Evolutionary conservation across 192 early-diverging fungal species (phyloP), one percentile per base, ranked within the genome.

Genomic region (Gonapodya prolifera): DNA sequence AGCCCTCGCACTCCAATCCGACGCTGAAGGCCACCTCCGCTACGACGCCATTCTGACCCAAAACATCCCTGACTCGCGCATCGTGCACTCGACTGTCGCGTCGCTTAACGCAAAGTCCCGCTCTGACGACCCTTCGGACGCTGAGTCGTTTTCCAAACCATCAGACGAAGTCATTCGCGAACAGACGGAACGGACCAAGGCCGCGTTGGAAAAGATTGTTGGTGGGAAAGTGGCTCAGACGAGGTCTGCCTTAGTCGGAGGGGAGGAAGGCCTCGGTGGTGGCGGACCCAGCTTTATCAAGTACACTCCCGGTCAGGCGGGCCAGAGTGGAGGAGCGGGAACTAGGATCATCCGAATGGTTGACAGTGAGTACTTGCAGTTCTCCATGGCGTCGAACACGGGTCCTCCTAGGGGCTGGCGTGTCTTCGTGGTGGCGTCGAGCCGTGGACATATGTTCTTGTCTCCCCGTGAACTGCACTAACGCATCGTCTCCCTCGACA

Each of bases 291-390:
- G 87, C 34, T 96, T 92, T 80, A 92, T 98, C 71, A 86, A 92
- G 76, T 98, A 99, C 84, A 95, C 94, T 75, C 96, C 96, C 0
- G 89, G 90, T 33, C 88, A 92, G 78, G 87, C 89, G 75, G 87
- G 88, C 1, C 83, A 83, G 33, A 88, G 86, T n/a, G n/a, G n/a
- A 69, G 91, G 92, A 31, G 93, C 92, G 0, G 83, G 83, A 30
- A 92, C 96, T 74, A 85, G 98, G n/a, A 94, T 99, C 34, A 96
- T 99, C 75, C 87, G 91, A 32, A 95, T 99, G 87, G 91, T 94
- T 0, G 94, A 98, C 23, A 23, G 45, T 61, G 8, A 61, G 45
- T 61, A 61, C n/a, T n/a, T n/a, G n/a, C n/a, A n/a, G n/a, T n/a
- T n/a, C n/a, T n/a, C n/a, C n/a, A n/a, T n/a, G n/a, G n/a, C n/a